Evolutionary conservation across 345 rosid genomes (phyloP).

Genomic region (Aurinia saxatilis): DNA sequence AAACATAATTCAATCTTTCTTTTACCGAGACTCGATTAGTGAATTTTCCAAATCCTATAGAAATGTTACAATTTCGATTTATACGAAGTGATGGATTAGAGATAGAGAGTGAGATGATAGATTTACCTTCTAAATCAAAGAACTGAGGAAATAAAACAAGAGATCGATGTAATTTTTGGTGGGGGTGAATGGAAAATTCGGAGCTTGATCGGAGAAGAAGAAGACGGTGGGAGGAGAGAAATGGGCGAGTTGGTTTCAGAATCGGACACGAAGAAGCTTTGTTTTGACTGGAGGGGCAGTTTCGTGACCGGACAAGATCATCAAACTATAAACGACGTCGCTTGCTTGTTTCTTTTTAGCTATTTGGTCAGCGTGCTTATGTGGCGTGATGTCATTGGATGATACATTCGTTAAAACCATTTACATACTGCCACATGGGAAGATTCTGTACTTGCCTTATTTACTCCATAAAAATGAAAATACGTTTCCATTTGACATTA

Average conservation of each 20-base stretch:
- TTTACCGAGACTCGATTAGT: too few relatives aligned
- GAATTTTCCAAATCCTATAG: neutral
- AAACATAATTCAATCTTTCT: neutral
- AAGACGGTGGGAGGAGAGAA: conserved; percentile 11
- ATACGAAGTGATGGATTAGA: neutral
- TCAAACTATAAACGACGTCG: conserved; percentile 32
- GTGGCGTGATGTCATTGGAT: conserved; percentile 14
- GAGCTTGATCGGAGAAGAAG: conserved; percentile 25
- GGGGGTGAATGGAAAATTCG: neutral
- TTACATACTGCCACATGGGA: conserved; percentile 12
- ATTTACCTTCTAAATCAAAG: conserved; percentile 22
- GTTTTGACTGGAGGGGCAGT: conserved; percentile 25
- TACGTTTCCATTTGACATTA: conserved; percentile 4
- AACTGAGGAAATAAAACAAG: neutral
- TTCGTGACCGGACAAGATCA: conserved; percentile 24
- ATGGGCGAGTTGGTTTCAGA: conserved; percentile 7
- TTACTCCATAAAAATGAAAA: neutral
- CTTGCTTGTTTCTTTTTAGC: neutral
- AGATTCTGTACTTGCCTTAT: neutral
- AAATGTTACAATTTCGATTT: neutral
- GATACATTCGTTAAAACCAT: neutral
- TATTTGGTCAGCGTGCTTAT: conserved; percentile 20
- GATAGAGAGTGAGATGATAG: neutral
- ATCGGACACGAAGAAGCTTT: conserved; percentile 17
- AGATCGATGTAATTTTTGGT: conserved; percentile 1